Percentiles rank a stretch among this genome's conserved stretches.
Evolutionary conservation across 2,329 filamentous ascomycete species (phyloP).

Genomic region (Diaporthe sp.): DNA sequence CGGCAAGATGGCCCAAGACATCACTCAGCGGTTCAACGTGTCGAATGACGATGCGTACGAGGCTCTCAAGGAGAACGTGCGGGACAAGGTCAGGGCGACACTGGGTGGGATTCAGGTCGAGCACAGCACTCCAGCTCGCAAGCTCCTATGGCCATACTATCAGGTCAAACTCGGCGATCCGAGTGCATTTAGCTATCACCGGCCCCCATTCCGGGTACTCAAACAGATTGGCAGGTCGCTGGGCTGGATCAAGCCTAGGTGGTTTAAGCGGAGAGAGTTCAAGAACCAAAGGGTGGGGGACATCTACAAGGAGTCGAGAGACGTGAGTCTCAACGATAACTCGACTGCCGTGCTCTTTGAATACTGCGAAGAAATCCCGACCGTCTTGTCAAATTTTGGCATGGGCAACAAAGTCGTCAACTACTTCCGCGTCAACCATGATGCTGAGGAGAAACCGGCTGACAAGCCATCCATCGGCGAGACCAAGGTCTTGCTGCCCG

Average conservation of each 20-base stretch:
- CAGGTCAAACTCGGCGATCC: constrained; percentile 83
- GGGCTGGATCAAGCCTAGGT: constrained; percentile 78
- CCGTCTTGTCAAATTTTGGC: constrained; percentile 93
- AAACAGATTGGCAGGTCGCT: constrained; percentile 77
- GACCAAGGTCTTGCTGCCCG: constrained; percentile 86
- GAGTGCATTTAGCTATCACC: constrained; percentile 83
- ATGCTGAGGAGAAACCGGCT: constrained; percentile 79
- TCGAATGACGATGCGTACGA: constrained; percentile 98
- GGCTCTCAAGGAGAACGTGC: constrained; percentile 94
- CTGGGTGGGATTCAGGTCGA: constrained; percentile 94
- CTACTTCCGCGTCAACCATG: constrained; percentile 88
- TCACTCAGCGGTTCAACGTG: constrained; percentile 90
- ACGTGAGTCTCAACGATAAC: constrained; percentile 90
- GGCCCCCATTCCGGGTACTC: constrained; percentile 82
- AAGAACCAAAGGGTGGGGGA: constrained; percentile 84
- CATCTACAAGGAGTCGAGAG: constrained; percentile 83
- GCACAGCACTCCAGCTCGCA: constrained; percentile 91
- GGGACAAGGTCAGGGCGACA: constrained; percentile 94
- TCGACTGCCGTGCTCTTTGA: constrained; percentile 90
- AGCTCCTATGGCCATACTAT: constrained; percentile 96
- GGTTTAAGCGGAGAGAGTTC: constrained; percentile 85
- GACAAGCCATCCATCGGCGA: constrained; percentile 91
- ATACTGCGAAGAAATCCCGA: constrained; percentile 94
- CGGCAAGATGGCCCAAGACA: constrained; percentile 78
- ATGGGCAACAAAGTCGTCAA: constrained; percentile 98